Evolutionary conservation across 192 early-diverging fungal species (phyloP), one percentile per base, ranked within the genome.

Genomic region (Mortierella claussenii): DNA sequence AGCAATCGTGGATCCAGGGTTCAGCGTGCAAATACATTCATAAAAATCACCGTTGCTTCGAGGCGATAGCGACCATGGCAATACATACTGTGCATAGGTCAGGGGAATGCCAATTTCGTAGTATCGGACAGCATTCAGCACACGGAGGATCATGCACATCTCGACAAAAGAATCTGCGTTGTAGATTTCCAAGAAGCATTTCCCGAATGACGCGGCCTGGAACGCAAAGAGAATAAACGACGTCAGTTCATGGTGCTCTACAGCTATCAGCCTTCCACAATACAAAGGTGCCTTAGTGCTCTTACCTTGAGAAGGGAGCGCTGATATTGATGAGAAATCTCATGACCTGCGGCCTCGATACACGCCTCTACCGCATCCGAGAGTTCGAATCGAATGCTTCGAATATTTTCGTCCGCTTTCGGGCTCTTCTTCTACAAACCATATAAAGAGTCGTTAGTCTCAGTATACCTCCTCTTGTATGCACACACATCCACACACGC

Each of bases 381-480:
- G 50, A 99, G 81, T 31, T 95, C 92, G 23, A 89, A 44, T 24
- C 87, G 82, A 44, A 99, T 97, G 47, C 80, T 92, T 28, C 97
- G 90, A 24, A 99, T 93, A 63, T 94, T 96, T 82, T 98, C 96
- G 69, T 98, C 98, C 6, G 98, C 96, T 30, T 92, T 91, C 13
- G 98, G 90, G 54, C 86, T 93, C 67, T 89, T 89, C 70, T 78
- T 80, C 88, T 89, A 66, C 27, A 45, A 42, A 44, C 17, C 31
- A 46, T 21, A 1, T n/a, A n/a, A n/a, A n/a, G n/a, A n/a, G n/a
- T n/a, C n/a, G n/a, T n/a, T n/a, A n/a, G n/a, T n/a, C n/a, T n/a
- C n/a, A n/a, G n/a, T n/a, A n/a, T n/a, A n/a, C n/a, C n/a, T n/a
- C n/a, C n/a, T n/a, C n/a, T n/a, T n/a, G n/a, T n/a, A n/a, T n/a